Conservation (phyloP, 495 filamentous ascomycete species). For the Neurospora sp. region DNA sequence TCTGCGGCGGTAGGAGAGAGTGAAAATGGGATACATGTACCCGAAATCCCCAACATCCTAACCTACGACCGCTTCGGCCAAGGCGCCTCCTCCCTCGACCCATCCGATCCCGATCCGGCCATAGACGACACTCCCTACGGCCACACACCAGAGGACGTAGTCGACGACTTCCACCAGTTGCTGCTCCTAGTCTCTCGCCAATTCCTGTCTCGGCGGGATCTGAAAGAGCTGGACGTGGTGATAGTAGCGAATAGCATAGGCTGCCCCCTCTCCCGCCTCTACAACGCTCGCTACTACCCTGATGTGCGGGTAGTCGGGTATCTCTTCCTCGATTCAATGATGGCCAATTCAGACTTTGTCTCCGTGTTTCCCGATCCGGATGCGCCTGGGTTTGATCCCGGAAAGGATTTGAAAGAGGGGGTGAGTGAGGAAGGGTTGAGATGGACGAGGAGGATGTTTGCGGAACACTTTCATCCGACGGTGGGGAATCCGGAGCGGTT, state of each 20-base stretch:
- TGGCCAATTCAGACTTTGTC: conserved; percentile 50
- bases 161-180: conserved; percentile 43
- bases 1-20: neutral
- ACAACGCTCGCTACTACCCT: conserved; percentile 35
- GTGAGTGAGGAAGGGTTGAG: conserved; percentile 37
- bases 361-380: conserved; percentile 53
- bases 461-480: conserved; percentile 39
- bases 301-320: conserved; percentile 27
- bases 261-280: conserved; percentile 48
- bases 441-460: conserved; percentile 30
- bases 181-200: conserved; percentile 26
- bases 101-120: conserved; percentile 26
- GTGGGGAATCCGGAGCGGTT: conserved; percentile 47
- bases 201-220: neutral
- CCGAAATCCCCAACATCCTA: conserved; percentile 30
- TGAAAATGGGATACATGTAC: neutral
- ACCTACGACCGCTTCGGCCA: conserved; percentile 58
- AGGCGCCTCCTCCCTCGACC: conserved; percentile 47
- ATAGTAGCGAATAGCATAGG: conserved; percentile 52
- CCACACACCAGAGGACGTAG: conserved; percentile 40
- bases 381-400: conserved; percentile 33
- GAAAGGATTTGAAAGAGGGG: conserved; percentile 26
- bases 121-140: conserved; percentile 31
- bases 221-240: conserved; percentile 21
- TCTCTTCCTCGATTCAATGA: conserved; percentile 51